phyloP scores from a whole-genome alignment of 148 eudicot genomes.

The Tetragonia tetragonoides region DNA sequence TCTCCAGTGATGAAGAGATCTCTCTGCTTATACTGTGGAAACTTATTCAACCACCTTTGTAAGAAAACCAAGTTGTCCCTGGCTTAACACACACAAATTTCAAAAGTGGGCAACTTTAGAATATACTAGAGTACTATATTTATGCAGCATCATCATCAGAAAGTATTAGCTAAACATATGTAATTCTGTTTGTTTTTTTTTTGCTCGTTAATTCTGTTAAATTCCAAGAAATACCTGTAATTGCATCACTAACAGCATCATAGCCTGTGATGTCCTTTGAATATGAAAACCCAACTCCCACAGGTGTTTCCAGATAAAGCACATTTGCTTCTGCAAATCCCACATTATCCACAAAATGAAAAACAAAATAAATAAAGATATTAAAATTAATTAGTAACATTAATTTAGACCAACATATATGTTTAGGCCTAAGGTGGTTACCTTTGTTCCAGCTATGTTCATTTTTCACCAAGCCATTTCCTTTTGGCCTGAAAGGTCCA shows the following conservation, averaged over 20 bases:
- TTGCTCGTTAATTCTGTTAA: too few relatives aligned
- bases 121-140: neutral
- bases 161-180: too few relatives aligned
- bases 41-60: conserved; percentile 81
- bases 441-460: conserved; percentile 94
- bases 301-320: conserved; percentile 86
- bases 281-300: conserved; percentile 96
- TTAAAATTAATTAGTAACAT: too few relatives aligned
- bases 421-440: too few relatives aligned
- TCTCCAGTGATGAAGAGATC: conserved; percentile 88
- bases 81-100: conserved; percentile 42
- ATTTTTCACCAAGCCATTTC: conserved; percentile 64
- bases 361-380: too few relatives aligned
- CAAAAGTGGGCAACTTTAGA: conserved; percentile 12
- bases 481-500: conserved; percentile 96
- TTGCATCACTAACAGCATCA: conserved; percentile 65
- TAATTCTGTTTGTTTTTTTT: too few relatives aligned
- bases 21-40: conserved; percentile 69
- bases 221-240: conserved; percentile 56
- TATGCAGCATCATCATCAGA: neutral
- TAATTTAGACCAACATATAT: too few relatives aligned
- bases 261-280: conserved; percentile 60
- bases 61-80: conserved; percentile 84
- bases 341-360: conserved; percentile 2
- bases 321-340: conserved; percentile 85